Conservation (phyloP, 208 protist species). For the Crithidia sp. region DNA sequence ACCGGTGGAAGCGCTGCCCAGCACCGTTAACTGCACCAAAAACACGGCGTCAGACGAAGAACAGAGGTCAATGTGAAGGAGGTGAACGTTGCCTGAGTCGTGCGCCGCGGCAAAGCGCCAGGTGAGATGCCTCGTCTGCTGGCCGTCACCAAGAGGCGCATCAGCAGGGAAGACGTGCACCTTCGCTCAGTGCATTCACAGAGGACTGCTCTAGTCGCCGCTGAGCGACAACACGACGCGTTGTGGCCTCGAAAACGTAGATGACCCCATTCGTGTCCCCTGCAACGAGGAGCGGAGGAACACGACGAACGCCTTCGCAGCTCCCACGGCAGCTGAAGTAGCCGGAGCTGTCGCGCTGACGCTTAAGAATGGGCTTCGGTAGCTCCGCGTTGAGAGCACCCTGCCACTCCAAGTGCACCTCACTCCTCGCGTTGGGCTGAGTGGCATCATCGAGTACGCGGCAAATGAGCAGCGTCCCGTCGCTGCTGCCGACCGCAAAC, state of each 20-base stretch:
- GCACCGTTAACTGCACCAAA: constrained; percentile 2
- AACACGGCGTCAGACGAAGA: neutral
- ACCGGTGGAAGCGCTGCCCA: constrained; percentile 42
- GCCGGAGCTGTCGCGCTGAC: constrained; percentile 6
- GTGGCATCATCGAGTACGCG: neutral
- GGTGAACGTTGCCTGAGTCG: constrained; percentile 54
- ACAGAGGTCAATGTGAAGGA: constrained; percentile 11
- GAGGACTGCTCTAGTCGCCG: constrained; percentile 38
- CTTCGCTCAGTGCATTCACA: constrained; percentile 61
- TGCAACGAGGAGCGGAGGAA: constrained; percentile 29
- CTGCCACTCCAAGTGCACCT: constrained; percentile 23
- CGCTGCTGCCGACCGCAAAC: constrained; percentile 70
- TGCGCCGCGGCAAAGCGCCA: constrained; percentile 38
- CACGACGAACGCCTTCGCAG: too few species aligned
- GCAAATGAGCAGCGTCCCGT: constrained; percentile 56
- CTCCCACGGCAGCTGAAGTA: too few species aligned
- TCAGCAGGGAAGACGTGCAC: constrained; percentile 1
- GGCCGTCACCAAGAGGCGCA: neutral
- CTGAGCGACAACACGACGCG: constrained; percentile 16
- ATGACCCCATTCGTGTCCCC: constrained; percentile 75
- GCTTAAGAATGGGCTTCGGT: constrained; percentile 69
- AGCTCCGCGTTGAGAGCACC: constrained; percentile 7
- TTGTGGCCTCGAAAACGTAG: constrained; percentile 30
- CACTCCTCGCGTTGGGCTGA: neutral
- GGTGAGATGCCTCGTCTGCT: neutral